Percentiles rank a stretch among this genome's conserved stretches.
Evolutionary conservation across 176 grass and related monocot genomes (phyloP).

Genomic region (Elaeis guineensis): DNA sequence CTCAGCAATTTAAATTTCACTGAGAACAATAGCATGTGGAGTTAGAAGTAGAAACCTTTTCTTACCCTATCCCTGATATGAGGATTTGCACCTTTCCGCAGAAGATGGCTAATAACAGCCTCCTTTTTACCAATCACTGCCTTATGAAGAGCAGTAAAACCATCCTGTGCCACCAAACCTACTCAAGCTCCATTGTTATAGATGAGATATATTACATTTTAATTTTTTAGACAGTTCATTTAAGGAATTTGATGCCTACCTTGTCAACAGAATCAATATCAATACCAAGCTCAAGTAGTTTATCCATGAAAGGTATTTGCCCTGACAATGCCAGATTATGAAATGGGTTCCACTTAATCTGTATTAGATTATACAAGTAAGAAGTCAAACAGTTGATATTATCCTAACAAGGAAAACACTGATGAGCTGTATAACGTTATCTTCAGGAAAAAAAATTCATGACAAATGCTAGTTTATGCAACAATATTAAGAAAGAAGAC

Average conservation of each 20-base stretch:
- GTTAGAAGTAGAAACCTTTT: not conserved
- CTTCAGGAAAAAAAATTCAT: not conserved
- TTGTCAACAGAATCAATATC: conserved; percentile 64
- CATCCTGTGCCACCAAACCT: conserved; percentile 48
- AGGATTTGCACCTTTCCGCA: conserved; percentile 81
- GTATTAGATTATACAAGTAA: conserved; percentile 24
- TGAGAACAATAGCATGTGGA: too few relatives aligned
- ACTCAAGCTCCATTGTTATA: not conserved
- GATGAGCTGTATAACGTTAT: not conserved
- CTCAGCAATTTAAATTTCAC: not conserved
- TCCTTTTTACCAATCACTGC: conserved; percentile 88
- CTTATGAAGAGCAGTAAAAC: conserved; percentile 75
- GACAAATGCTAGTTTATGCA: not conserved
- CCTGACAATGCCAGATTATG: conserved; percentile 57
- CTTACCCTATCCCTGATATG: conserved; percentile 72
- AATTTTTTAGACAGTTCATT: not conserved
- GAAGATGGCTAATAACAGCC: conserved; percentile 83
- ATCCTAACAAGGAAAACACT: too few relatives aligned
- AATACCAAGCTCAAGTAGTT: conserved; percentile 52
- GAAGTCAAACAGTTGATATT: too few relatives aligned
- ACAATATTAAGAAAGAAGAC: too few relatives aligned
- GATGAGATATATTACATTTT: not conserved
- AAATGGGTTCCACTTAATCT: conserved; percentile 79
- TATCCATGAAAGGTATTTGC: conserved; percentile 88
- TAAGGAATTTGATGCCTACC: conserved; percentile 20